Evolutionary conservation across 495 filamentous ascomycete genomes (phyloP).

Genomic region (Penicillium alfredii): DNA sequence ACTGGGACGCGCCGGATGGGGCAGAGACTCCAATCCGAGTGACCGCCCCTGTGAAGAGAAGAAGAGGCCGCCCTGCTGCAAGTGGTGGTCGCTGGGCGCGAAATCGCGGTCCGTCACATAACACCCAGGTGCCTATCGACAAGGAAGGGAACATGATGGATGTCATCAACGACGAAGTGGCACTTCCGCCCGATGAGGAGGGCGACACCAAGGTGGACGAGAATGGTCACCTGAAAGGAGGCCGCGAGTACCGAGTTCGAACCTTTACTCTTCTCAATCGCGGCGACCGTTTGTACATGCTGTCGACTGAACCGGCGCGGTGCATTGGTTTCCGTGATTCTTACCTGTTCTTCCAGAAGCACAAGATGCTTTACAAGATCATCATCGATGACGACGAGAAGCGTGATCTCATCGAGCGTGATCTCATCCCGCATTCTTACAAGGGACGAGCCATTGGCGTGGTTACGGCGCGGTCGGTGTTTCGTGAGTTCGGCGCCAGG

Average conservation of each 20-base stretch:
- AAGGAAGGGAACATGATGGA: constrained; percentile 92
- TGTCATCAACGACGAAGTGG: constrained; percentile 87
- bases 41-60: constrained; percentile 55
- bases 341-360: constrained; percentile 97
- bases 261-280: constrained; percentile 84
- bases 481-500: constrained; percentile 89
- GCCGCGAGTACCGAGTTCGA: constrained; percentile 86
- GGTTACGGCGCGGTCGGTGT: constrained; percentile 92
- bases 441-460: constrained; percentile 97
- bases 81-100: constrained; percentile 66
- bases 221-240: constrained; percentile 70
- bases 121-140: constrained; percentile 78
- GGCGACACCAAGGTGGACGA: constrained; percentile 93
- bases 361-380: constrained; percentile 90
- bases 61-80: constrained; percentile 62
- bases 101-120: constrained; percentile 63
- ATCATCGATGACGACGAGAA: constrained; percentile 91
- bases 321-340: constrained; percentile 96
- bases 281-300: constrained; percentile 88
- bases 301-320: constrained; percentile 92
- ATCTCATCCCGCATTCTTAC: constrained; percentile 94
- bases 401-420: constrained; percentile 85
- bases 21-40: constrained; percentile 46
- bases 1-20: constrained; percentile 61
- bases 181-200: constrained; percentile 76